Evolutionary conservation across 2,329 filamentous ascomycete species (phyloP).

Genomic region (Colletotrichum eleusines): DNA sequence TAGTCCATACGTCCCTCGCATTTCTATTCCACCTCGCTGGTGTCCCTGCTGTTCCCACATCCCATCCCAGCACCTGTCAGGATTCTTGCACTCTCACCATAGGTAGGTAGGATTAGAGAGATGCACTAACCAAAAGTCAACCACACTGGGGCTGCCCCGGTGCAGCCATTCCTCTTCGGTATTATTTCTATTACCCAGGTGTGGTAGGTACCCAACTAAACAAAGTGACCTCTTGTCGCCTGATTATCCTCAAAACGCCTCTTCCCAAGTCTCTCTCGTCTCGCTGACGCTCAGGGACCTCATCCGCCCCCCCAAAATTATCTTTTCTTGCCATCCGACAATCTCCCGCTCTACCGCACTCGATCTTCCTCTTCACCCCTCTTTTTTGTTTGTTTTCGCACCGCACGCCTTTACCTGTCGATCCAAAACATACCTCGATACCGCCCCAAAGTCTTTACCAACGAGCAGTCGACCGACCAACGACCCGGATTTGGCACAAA

Average conservation of each 20-base stretch:
- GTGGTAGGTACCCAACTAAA: conserved; percentile 17
- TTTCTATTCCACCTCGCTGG: conserved; percentile 23
- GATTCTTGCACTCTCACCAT: conserved; percentile 10
- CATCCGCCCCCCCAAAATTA: too few relatives aligned
- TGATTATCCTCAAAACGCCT: conserved; percentile 38
- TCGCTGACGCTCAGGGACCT: neutral
- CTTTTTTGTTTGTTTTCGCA: conserved; percentile 9
- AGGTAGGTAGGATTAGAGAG: conserved; percentile 8
- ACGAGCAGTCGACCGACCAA: conserved; percentile 18
- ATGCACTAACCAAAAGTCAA: conserved; percentile 37
- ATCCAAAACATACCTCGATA: neutral
- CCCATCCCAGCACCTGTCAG: conserved; percentile 38
- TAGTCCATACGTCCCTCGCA: neutral
- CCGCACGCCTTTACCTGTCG: neutral
- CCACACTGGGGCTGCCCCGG: conserved; percentile 35
- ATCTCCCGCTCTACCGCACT: conserved; percentile 31
- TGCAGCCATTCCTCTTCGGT: conserved; percentile 41
- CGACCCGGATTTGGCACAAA: conserved; percentile 27
- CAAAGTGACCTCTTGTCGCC: conserved; percentile 24
- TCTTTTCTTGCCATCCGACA: neutral
- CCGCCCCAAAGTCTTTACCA: neutral
- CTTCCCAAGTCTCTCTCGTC: conserved; percentile 5
- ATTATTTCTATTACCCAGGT: neutral
- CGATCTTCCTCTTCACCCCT: conserved; percentile 1
- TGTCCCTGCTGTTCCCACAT: conserved; percentile 19